Conservation (phyloP, 495 filamentous ascomycete genomes). For the Xylaria cubensis region DNA sequence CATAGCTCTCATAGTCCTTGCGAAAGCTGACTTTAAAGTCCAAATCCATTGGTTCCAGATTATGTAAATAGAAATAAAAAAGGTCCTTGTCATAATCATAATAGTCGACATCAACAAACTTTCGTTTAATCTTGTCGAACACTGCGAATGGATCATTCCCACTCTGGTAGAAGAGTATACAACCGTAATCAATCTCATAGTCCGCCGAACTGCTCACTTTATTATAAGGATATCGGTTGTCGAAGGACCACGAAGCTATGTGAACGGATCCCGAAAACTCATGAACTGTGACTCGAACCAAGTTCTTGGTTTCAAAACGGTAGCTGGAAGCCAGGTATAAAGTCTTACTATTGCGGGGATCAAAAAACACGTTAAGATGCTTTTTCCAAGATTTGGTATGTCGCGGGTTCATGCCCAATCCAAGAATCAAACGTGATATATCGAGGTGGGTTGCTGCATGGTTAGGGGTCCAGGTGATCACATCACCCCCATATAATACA, state of each 20-base stretch:
- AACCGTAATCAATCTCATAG: constrained; percentile 1
- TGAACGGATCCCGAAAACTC: constrained; percentile 9
- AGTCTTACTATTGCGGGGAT: constrained; percentile 27
- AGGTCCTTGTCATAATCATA: too few relatives aligned
- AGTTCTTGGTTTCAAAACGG: neutral
- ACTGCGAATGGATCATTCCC: neutral
- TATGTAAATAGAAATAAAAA: too few relatives aligned
- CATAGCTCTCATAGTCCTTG: too few relatives aligned
- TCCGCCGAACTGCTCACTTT: neutral
- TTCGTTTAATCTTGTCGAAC: constrained; percentile 17
- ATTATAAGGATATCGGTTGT: neutral
- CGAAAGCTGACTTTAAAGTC: neutral
- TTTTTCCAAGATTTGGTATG: constrained; percentile 17
- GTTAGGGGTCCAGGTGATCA: constrained; percentile 30
- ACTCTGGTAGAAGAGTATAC: neutral
- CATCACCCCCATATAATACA: constrained; percentile 32
- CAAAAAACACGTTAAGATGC: constrained; percentile 31
- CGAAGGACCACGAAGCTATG: constrained; percentile 2
- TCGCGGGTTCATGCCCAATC: constrained; percentile 16
- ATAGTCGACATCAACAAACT: neutral
- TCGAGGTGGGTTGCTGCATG: constrained; percentile 26
- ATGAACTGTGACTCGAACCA: constrained; percentile 6
- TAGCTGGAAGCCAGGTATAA: constrained; percentile 34
- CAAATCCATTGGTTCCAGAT: neutral
- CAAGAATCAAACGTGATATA: constrained; percentile 2